Conservation (phyloP, 192 early-diverging fungal genomes). For the Rhizoclosmatium globosum region DNA sequence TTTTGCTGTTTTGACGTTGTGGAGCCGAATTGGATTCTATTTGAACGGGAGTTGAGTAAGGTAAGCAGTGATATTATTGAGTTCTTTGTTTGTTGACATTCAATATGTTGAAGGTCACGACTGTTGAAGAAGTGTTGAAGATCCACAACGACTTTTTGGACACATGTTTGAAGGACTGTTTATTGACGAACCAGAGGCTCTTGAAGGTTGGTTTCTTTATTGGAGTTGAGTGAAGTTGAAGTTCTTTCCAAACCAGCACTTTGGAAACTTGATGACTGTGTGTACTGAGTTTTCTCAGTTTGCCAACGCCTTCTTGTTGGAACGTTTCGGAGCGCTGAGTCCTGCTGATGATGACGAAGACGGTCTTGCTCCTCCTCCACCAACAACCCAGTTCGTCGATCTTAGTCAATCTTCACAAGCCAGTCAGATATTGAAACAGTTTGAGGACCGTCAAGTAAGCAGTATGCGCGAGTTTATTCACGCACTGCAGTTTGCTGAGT, state of each 20-base stretch:
- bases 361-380: slow-evolving; percentile 2
- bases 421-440: slow-evolving; percentile 52
- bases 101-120: slow-evolving; percentile 59
- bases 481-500: slow-evolving; percentile 80
- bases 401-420: slow-evolving; percentile 15
- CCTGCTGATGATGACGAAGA: slow-evolving; percentile 4
- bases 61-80: not conserved
- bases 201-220: slow-evolving; percentile 66
- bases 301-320: slow-evolving; percentile 59
- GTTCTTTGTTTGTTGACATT: slow-evolving; percentile 10
- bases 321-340: slow-evolving; percentile 21
- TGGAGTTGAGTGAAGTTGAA: not conserved
- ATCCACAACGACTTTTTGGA: slow-evolving; percentile 87
- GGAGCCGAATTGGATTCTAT: slow-evolving; percentile 85
- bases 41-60: slow-evolving; percentile 66
- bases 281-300: slow-evolving; percentile 68
- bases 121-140: slow-evolving; percentile 87
- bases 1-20: slow-evolving; percentile 92
- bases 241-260: slow-evolving; percentile 57
- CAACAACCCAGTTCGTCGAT: slow-evolving; percentile 15
- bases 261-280: slow-evolving; percentile 65
- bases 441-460: slow-evolving; percentile 69
- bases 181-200: slow-evolving; percentile 84
- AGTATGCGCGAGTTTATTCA: slow-evolving; percentile 79
- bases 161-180: slow-evolving; percentile 88